Conservation (phyloP, 2,329 filamentous ascomycete species). For the Leptodontidium sp. region DNA sequence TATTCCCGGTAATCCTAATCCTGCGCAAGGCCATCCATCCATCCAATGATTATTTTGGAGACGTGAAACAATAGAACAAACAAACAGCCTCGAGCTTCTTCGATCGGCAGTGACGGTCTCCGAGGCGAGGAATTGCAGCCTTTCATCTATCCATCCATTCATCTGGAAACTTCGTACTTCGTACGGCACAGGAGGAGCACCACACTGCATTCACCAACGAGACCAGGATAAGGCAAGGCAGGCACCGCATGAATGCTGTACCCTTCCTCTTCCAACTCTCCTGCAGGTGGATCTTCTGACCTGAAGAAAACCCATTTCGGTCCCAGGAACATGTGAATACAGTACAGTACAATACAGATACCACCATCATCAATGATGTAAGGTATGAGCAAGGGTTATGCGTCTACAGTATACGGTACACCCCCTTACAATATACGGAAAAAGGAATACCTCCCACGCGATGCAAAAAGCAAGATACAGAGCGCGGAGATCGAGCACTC, state of each 20-base stretch:
- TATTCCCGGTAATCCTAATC: constrained; percentile 16
- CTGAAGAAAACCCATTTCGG: constrained; percentile 11
- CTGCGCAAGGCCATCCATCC: not conserved
- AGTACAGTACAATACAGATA: not conserved
- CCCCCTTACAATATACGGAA: not conserved
- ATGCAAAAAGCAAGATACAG: constrained; percentile 11
- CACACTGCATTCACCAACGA: constrained; percentile 19
- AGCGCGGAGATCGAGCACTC: not conserved
- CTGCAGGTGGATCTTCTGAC: constrained; percentile 23
- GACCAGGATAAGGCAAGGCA: not conserved
- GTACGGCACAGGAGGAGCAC: not conserved
- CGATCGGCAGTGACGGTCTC: constrained; percentile 15
- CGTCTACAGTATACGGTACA: not conserved
- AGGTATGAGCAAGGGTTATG: not conserved
- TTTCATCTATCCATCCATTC: not conserved
- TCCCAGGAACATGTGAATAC: not conserved
- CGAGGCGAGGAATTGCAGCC: constrained; percentile 12
- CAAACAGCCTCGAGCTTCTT: constrained; percentile 8
- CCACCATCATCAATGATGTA: not conserved
- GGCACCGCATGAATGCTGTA: not conserved
- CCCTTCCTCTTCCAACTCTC: not conserved
- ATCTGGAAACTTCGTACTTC: not conserved
- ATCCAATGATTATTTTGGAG: not conserved
- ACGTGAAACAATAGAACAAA: not conserved
- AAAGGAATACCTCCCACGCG: not conserved